Conservation (phyloP, 2,329 filamentous ascomycete species). For the Calonectria pseudoturangicola region DNA sequence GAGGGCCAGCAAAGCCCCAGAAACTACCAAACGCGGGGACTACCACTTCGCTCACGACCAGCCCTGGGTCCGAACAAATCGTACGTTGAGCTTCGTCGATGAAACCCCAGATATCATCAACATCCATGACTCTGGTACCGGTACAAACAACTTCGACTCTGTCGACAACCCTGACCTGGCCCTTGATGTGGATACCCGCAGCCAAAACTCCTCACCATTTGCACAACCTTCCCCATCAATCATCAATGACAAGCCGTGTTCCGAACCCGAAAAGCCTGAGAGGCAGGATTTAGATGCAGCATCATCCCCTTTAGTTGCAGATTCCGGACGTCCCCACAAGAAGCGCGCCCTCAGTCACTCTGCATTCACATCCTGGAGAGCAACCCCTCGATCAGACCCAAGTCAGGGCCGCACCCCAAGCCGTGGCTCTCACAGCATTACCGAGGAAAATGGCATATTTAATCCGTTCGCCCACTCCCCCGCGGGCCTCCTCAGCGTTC, state of each 20-base stretch:
- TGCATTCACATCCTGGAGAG: conserved; percentile 41
- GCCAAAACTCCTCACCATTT: conserved; percentile 41
- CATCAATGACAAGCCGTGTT: conserved; percentile 25
- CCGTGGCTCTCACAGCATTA: conserved; percentile 38
- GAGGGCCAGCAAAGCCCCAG: conserved; percentile 44
- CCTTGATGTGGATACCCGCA: conserved; percentile 28
- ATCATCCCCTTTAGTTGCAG: conserved; percentile 4
- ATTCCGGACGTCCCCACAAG: conserved; percentile 44
- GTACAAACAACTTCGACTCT: conserved; percentile 38
- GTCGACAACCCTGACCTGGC: conserved; percentile 33
- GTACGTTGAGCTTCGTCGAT: conserved; percentile 55
- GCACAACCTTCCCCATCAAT: conserved; percentile 17
- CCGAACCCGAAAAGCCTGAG: conserved; percentile 24
- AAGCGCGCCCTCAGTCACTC: conserved; percentile 51
- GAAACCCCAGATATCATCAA: conserved; percentile 56
- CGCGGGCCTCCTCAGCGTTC: conserved; percentile 30
- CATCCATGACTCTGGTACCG: conserved; percentile 50
- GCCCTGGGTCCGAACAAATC: conserved; percentile 54
- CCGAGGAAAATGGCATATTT: conserved; percentile 32
- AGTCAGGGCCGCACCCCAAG: conserved; percentile 43
- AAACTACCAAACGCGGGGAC: conserved; percentile 42
- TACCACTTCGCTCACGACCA: conserved; percentile 54
- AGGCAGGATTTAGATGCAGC: neutral
- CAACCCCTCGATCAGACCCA: conserved; percentile 40
- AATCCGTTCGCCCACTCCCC: conserved; percentile 35